Evolutionary conservation across 371 early-diverging fungal species (phyloP).

Genomic region (Mortierella sp.): DNA sequence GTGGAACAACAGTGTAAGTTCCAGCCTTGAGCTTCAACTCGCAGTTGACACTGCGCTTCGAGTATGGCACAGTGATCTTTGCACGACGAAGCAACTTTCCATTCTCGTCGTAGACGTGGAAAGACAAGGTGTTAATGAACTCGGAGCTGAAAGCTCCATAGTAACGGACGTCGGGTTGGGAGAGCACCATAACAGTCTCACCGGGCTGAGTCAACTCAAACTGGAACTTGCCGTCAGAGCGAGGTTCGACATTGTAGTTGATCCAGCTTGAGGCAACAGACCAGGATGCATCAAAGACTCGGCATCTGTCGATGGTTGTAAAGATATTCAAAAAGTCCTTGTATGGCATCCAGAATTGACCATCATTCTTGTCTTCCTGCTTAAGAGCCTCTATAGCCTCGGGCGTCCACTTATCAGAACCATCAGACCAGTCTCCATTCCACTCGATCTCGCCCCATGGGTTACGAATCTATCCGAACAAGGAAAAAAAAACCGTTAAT

Average conservation of each 20-base stretch:
- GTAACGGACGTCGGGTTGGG: constrained; percentile 56
- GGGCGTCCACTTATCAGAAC: constrained; percentile 57
- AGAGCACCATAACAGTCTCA: constrained; percentile 37
- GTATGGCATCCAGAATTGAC: constrained; percentile 63
- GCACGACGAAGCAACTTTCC: constrained; percentile 40
- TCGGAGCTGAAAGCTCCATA: constrained; percentile 45
- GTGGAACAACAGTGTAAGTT: constrained; percentile 43
- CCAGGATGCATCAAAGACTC: constrained; percentile 57
- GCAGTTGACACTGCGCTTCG: constrained; percentile 46
- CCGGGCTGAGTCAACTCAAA: constrained; percentile 27
- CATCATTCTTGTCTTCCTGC: constrained; percentile 58
- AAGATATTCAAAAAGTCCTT: constrained; percentile 58
- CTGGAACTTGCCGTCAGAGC: constrained; percentile 44
- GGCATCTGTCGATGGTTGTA: constrained; percentile 49
- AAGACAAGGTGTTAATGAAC: constrained; percentile 41
- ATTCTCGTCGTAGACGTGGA: constrained; percentile 41
- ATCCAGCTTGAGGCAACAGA: constrained; percentile 56
- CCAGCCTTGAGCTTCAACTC: constrained; percentile 49
- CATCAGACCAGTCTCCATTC: constrained; percentile 63
- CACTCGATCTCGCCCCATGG: constrained; percentile 64
- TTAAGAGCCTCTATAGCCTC: constrained; percentile 53
- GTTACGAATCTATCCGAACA: constrained; percentile 60
- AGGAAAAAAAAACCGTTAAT: neutral
- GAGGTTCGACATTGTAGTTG: constrained; percentile 55
- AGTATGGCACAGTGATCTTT: constrained; percentile 39